Conservation (phyloP, 2,329 filamentous ascomycete genomes). For the Sporothrix humicola region DNA sequence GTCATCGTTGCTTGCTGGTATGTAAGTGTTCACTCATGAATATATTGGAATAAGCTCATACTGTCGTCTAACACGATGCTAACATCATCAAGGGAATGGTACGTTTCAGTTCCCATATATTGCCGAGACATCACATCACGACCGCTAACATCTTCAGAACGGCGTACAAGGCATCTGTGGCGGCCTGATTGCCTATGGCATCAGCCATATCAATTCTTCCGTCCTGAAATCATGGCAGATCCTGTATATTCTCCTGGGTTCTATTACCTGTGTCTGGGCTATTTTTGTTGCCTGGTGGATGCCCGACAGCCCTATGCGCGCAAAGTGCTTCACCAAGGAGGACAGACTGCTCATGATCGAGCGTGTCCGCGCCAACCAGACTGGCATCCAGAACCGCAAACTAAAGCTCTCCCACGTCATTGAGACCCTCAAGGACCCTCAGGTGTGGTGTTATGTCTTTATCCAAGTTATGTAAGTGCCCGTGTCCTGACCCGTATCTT, state of each 20-base stretch:
- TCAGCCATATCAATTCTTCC: slow-evolving; percentile 57
- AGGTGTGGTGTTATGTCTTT: slow-evolving; percentile 67
- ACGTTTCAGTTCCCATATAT: not conserved
- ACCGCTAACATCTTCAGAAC: slow-evolving; percentile 52
- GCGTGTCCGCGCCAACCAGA: slow-evolving; percentile 65
- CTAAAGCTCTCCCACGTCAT: slow-evolving; percentile 55
- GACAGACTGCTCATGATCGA: slow-evolving; percentile 69
- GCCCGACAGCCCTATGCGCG: slow-evolving; percentile 73
- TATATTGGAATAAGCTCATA: not conserved
- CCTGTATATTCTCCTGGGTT: slow-evolving; percentile 69
- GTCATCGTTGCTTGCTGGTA: slow-evolving; percentile 72
- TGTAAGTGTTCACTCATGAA: slow-evolving; percentile 57
- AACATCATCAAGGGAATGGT: slow-evolving; percentile 1
- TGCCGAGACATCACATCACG: not conserved
- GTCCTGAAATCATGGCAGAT: slow-evolving; percentile 70
- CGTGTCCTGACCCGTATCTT: not conserved
- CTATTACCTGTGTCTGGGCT: slow-evolving; percentile 66
- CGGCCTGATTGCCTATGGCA: slow-evolving; percentile 71
- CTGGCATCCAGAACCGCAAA: slow-evolving; percentile 61
- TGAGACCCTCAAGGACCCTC: slow-evolving; percentile 66
- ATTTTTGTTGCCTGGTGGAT: slow-evolving; percentile 68
- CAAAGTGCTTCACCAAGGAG: slow-evolving; percentile 69
- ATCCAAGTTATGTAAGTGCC: slow-evolving; percentile 60
- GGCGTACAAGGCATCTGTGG: slow-evolving; percentile 74
- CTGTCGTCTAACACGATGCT: not conserved